Base-by-base conservation (phyloP, 352 stramenopile species). In the Plasmopara halstedii region DNA sequence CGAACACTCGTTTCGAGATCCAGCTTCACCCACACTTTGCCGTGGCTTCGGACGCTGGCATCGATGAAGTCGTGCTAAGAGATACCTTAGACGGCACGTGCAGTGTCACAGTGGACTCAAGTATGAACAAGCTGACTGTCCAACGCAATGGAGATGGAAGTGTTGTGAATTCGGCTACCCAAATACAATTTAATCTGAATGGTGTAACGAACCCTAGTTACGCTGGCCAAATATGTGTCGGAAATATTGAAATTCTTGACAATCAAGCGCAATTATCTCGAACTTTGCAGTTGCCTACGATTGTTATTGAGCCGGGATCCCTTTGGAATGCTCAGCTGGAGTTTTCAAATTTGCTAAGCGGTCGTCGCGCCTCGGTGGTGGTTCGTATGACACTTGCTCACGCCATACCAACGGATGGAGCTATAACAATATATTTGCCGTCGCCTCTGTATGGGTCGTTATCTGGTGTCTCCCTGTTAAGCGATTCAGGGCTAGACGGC, bases 361-460 rank as follows among this genome's bases (percentile, higher is more conserved):
- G 73, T n/a, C 53, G 74, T 18, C 46, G 15, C 11, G 54, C 65
- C 2, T 50, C 61, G 13, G 26, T 84, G 10, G 33, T 27, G 1
- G 42, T 78, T 17, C 41, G 50, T 0, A 34, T 80, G 20, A 70
- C 56, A 6, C 56, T 67, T 13, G 40, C 55, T 2, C 54, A 78
- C 22, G 29, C 17, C 6, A 33, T 86, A 1, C 73, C 71, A 0
- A 53, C 42, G 11, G 64, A 68, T 22, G 76, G 73, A 19, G 42
- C 52, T 20, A 32, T 86, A 11, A 33, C 62, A 37, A 33, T 88
- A 23, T 57, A 67, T 43, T 40, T 88, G n/a, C 72, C 76, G 10
- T 58, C 25, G 25, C 25, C 46, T 22, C 38, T 78, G n/a, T 88
- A 82, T 43, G 48, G 54, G 2, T 53, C 60, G 0, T 43, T 72